phyloP scores from a whole-genome alignment of 257 asterid genomes.

The Ballota nigra region DNA sequence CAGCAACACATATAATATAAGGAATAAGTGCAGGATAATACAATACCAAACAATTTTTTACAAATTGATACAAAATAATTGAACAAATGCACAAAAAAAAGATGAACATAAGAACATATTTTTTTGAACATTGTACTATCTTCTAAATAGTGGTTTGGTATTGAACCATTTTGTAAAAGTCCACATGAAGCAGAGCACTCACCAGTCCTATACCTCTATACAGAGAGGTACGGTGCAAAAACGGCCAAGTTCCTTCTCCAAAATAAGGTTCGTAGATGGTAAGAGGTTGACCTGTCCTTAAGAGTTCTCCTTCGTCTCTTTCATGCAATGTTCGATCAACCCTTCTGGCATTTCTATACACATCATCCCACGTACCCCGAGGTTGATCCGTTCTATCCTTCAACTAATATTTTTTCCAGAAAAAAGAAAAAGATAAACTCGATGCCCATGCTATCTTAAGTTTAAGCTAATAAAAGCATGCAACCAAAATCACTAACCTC shows the following conservation, averaged over 20 bases:
- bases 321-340: conserved; percentile 75
- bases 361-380: conserved; percentile 89
- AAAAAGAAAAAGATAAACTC: conserved; percentile 2
- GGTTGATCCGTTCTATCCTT: conserved; percentile 87
- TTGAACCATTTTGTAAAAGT: too few species aligned
- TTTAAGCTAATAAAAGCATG: conserved; percentile 6
- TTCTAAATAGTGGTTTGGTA: too few species aligned
- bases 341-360: conserved; percentile 71
- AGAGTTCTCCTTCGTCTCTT: conserved; percentile 94
- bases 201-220: conserved; percentile 90
- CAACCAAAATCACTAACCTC: conserved; percentile 46
- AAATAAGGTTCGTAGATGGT: conserved; percentile 85
- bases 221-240: conserved; percentile 73
- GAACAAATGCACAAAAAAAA: not conserved
- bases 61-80: too few species aligned
- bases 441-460: not conserved
- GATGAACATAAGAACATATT: too few species aligned
- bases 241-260: conserved; percentile 94
- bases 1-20: conserved; percentile 15
- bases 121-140: too few species aligned
- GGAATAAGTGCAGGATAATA: too few species aligned
- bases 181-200: conserved; percentile 23
- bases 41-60: too few species aligned
- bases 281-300: conserved; percentile 90
- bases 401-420: conserved; percentile 47